phyloP scores from a whole-genome alignment of 108 stramenopile genomes.

The Fragilariopsis cylindrus region DNA sequence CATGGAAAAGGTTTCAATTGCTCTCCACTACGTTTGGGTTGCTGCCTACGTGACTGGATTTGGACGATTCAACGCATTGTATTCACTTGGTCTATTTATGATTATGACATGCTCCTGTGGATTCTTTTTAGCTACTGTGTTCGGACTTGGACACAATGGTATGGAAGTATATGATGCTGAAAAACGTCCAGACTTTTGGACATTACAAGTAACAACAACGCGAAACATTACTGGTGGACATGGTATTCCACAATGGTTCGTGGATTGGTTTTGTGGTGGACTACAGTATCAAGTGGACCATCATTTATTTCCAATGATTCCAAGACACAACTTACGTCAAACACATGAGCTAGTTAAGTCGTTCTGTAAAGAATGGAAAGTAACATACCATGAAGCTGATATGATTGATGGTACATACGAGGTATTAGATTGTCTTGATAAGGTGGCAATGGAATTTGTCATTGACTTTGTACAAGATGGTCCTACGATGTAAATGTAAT shows the following conservation, averaged over 20 bases:
- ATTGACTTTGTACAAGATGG: slow-evolving; percentile 82
- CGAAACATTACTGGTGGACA: slow-evolving; percentile 95
- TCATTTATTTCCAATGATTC: slow-evolving; percentile 98
- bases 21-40: slow-evolving; percentile 86
- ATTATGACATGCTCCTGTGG: slow-evolving; percentile 86
- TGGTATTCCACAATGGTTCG: slow-evolving; percentile 91
- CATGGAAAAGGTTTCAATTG: slow-evolving; percentile 71
- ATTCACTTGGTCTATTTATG: slow-evolving; percentile 72
- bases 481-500: slow-evolving; percentile 83
- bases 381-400: slow-evolving; percentile 91
- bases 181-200: slow-evolving; percentile 97
- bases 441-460: slow-evolving; percentile 79
- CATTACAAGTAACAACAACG: slow-evolving; percentile 98
- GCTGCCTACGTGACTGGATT: slow-evolving; percentile 69
- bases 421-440: slow-evolving; percentile 75
- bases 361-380: slow-evolving; percentile 98
- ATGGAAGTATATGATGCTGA: slow-evolving; percentile 97
- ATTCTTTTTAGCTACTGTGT: slow-evolving; percentile 94
- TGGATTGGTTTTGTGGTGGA: slow-evolving; percentile 99
- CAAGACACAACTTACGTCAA: slow-evolving; percentile 91
- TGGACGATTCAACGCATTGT: slow-evolving; percentile 67
- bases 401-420: slow-evolving; percentile 78
- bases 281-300: slow-evolving; percentile 99
- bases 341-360: slow-evolving; percentile 87
- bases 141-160: slow-evolving; percentile 99